A percentile compares a stretch with the other conserved stretches of the same genome.
These are phyloP conservation scores for Luffa acutangula DNA, from an alignment of 306 rosid genomes.

Conservation along the genomic window DNA sequence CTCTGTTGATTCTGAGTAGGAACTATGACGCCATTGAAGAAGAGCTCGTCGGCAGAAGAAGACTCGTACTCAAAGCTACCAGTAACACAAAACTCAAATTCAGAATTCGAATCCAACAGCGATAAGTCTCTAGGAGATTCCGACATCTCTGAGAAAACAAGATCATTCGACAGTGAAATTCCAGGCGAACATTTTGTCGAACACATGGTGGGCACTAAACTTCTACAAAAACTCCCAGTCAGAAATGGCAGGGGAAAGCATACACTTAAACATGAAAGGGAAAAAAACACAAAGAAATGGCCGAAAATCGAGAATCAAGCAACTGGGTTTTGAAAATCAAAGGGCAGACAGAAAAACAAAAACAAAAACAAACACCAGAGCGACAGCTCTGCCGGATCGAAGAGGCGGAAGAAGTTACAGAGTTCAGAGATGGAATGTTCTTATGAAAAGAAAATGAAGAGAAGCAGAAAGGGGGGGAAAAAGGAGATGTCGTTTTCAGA, in stretches of 20 bases:
- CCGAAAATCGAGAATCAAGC: neutral
- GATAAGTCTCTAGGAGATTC: neutral
- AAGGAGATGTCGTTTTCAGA: neutral
- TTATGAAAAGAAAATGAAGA: neutral
- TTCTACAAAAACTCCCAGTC: neutral
- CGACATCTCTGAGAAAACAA: neutral
- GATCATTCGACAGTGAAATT: neutral
- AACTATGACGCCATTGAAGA: constrained; percentile 68
- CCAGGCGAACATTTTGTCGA: neutral
- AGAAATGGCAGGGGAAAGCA: neutral
- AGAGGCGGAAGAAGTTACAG: neutral
- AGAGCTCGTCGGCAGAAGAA: constrained; percentile 89
- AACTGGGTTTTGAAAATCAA: neutral
- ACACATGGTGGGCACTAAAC: neutral
- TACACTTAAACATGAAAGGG: neutral
- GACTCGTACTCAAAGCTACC: constrained; percentile 23
- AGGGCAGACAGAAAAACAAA: neutral
- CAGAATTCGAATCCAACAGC: constrained; percentile 24
- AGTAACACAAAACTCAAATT: constrained; percentile 56
- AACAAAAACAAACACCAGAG: neutral
- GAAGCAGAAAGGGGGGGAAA: neutral
- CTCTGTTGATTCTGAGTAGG: constrained; percentile 38
- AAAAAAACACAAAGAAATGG: neutral
- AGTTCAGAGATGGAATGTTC: constrained; percentile 1
- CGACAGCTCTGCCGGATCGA: neutral